Evolutionary conservation across 306 rosid species (phyloP).

Genomic region (Ziziphus jujuba): DNA sequence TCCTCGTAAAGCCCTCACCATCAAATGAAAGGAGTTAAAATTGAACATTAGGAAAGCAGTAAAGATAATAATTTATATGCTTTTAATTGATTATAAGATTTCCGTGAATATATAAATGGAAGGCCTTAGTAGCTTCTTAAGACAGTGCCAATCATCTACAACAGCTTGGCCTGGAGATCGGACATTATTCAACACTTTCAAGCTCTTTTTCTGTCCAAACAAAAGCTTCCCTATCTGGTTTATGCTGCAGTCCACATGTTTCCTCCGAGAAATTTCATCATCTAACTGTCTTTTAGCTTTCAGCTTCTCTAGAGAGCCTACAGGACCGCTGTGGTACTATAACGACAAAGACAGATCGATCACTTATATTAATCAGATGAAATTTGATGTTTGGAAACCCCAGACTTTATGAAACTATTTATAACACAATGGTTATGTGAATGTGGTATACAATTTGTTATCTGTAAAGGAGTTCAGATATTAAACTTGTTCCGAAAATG

Average conservation of each 20-base stretch:
- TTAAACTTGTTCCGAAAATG: slow-evolving; percentile 45
- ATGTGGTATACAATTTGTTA: too few species aligned
- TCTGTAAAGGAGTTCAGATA: too few species aligned
- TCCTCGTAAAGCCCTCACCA: slow-evolving; percentile 33
- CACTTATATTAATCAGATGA: not conserved
- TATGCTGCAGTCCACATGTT: slow-evolving; percentile 33
- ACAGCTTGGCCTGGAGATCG: slow-evolving; percentile 49
- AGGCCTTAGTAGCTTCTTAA: slow-evolving; percentile 47
- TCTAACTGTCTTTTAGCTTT: slow-evolving; percentile 39
- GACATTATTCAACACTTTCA: slow-evolving; percentile 25
- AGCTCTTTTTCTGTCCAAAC: slow-evolving; percentile 39
- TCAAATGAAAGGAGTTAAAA: not conserved
- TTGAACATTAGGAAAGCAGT: not conserved
- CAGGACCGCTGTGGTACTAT: slow-evolving; percentile 43
- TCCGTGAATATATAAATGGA: not conserved
- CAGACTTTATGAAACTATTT: too few species aligned
- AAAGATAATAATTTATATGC: not conserved
- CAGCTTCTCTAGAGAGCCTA: slow-evolving; percentile 36
- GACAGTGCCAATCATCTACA: slow-evolving; percentile 69
- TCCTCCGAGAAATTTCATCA: slow-evolving; percentile 35
- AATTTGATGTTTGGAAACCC: not conserved
- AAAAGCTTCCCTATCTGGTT: slow-evolving; percentile 36
- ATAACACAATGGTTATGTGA: not conserved
- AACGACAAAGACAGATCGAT: not conserved
- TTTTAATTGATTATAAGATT: not conserved